phyloP scores from a whole-genome alignment of 306 rosid genomes.

The Quercus robur region DNA sequence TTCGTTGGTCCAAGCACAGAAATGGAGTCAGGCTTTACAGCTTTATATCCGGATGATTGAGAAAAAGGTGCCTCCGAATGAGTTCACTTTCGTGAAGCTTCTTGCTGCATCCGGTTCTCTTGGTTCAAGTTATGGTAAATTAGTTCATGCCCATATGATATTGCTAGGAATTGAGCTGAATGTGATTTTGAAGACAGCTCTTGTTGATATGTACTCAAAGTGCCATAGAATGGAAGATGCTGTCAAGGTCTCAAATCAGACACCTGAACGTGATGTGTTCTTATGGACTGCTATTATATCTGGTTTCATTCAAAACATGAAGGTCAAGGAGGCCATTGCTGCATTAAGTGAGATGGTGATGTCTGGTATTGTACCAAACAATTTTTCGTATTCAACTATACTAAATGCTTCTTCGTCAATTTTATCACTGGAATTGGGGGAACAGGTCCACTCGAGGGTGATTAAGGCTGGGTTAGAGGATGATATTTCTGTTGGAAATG shows the following conservation, averaged over 20 bases:
- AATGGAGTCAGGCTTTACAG: slow-evolving; percentile 48
- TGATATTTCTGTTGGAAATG: slow-evolving; percentile 53
- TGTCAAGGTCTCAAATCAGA: slow-evolving; percentile 51
- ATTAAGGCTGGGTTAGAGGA: slow-evolving; percentile 49
- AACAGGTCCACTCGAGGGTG: slow-evolving; percentile 53
- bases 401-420: slow-evolving; percentile 48
- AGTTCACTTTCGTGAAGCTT: slow-evolving; percentile 59
- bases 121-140: slow-evolving; percentile 46
- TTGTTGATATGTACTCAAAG: slow-evolving; percentile 62
- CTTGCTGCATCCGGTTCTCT: slow-evolving; percentile 35
- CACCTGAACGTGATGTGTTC: slow-evolving; percentile 52
- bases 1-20: slow-evolving; percentile 43
- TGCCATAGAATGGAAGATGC: slow-evolving; percentile 45
- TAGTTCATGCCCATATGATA: slow-evolving; percentile 53
- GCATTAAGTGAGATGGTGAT: slow-evolving; percentile 48
- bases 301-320: slow-evolving; percentile 39
- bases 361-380: slow-evolving; percentile 46
- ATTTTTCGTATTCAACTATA: slow-evolving; percentile 50
- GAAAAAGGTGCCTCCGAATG: slow-evolving; percentile 46
- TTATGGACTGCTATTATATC: slow-evolving; percentile 63
- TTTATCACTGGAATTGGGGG: slow-evolving; percentile 44
- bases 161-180: slow-evolving; percentile 47
- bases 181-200: slow-evolving; percentile 57
- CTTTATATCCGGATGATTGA: slow-evolving; percentile 44
- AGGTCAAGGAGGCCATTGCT: slow-evolving; percentile 47